These are phyloP conservation scores for Plasmodium malariae DNA, from an alignment of 169 alveolate genomes.

Conservation along the genomic window DNA sequence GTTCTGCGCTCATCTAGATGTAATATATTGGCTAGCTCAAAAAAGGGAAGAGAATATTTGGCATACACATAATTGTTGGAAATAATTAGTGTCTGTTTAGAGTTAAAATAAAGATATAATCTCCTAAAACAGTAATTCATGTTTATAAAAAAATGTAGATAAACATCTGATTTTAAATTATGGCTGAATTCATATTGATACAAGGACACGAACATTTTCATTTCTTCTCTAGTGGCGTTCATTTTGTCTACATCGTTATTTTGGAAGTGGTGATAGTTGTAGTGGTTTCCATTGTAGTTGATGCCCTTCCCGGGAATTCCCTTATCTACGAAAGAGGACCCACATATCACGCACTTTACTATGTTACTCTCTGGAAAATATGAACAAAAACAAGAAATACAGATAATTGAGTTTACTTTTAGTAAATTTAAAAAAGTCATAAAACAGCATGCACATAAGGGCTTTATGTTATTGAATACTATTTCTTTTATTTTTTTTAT, in stretches of 20 bases:
- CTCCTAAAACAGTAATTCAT: conserved; percentile 31
- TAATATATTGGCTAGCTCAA: not conserved
- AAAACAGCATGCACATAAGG: conserved; percentile 38
- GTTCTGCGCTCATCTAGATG: not conserved
- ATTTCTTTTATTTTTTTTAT: conserved; percentile 28
- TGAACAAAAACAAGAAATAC: conserved; percentile 37
- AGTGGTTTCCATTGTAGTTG: not conserved
- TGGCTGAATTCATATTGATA: conserved; percentile 12
- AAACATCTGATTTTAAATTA: conserved; percentile 9
- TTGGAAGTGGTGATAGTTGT: not conserved
- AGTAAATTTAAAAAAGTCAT: conserved; percentile 25
- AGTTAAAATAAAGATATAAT: conserved; percentile 15
- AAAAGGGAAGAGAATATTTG: conserved; percentile 16
- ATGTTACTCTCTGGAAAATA: not conserved
- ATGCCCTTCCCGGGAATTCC: no score
- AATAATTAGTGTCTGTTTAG: conserved; percentile 10
- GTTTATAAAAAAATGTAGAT: conserved; percentile 36
- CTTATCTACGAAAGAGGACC: not conserved
- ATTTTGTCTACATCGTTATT: not conserved
- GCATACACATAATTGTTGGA: conserved; percentile 19
- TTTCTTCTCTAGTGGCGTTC: conserved; percentile 18
- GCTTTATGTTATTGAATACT: conserved; percentile 19
- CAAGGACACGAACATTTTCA: conserved; percentile 15
- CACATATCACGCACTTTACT: conserved; percentile 24
- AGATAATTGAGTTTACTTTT: not conserved